Evolutionary conservation across 345 rosid genomes (phyloP).

Genomic region (Gossypioides kirkii): DNA sequence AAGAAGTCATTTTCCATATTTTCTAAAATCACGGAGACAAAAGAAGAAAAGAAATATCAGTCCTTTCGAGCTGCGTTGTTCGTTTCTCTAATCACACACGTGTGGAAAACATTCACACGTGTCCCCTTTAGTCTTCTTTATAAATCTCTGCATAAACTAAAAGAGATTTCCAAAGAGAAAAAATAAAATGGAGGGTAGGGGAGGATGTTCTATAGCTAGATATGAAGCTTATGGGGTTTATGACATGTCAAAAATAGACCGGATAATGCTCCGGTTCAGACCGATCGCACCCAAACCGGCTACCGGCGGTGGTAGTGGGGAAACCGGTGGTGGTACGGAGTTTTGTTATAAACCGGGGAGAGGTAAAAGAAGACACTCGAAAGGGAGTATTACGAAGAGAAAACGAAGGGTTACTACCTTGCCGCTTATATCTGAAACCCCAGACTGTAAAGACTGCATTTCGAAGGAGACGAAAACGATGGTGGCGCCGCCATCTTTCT

Average conservation of each 20-base stretch:
- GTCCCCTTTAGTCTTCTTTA: conserved; percentile 30
- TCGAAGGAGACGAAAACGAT: conserved; percentile 19
- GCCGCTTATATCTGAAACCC: conserved; percentile 61
- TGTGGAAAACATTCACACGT: conserved; percentile 39
- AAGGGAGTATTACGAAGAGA: conserved; percentile 21
- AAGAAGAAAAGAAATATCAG: neutral
- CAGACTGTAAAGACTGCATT: conserved; percentile 31
- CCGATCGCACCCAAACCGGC: conserved; percentile 87
- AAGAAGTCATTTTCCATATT: neutral
- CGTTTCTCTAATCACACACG: conserved; percentile 25
- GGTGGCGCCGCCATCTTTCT: conserved; percentile 15
- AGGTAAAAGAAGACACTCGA: conserved; percentile 39
- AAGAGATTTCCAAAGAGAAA: neutral
- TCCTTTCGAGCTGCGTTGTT: conserved; percentile 18
- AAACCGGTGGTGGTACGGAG: conserved; percentile 21
- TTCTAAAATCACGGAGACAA: conserved; percentile 23
- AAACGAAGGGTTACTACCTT: conserved; percentile 43
- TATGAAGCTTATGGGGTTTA: conserved; percentile 39
- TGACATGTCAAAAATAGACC: conserved; percentile 56
- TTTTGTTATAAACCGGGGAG: conserved; percentile 20
- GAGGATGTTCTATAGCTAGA: conserved; percentile 78
- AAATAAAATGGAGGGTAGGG: conserved; percentile 41
- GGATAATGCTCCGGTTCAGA: conserved; percentile 74
- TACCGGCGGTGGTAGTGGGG: conserved; percentile 9
- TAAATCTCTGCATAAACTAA: conserved; percentile 17